Evolutionary conservation across 2,329 filamentous ascomycete genomes (phyloP), one percentile per base, ranked within the genome.

Genomic region (Penicillium fuscoglaucum): DNA sequence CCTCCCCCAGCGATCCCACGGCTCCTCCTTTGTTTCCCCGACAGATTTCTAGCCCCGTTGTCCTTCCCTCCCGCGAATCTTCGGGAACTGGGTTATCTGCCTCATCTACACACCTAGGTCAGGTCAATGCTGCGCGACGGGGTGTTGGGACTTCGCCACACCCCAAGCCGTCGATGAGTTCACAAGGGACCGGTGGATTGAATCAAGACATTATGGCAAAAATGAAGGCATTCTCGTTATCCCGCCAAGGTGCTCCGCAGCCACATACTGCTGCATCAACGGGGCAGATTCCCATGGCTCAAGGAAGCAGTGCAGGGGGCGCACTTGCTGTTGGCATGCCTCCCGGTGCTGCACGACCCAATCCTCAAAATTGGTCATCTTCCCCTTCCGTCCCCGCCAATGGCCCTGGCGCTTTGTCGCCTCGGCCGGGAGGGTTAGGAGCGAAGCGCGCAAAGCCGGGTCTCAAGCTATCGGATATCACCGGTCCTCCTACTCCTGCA

Each of bases 71-170:
- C 15, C 62, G 59, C 45, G 67, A 74, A 56, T 49, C 62, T 29
- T n/a, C 61, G 2, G 57, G 62, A 6, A 8, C 29, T 1, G 63
- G 67, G 57, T 92, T 96, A 86, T 90, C 85, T 56, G 79, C 89
- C 7, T 92, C 87, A n/a, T 96, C 92, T n/a, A 95, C 89, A 29
- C 87, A 90, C 41, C 80, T 93, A 4, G 91, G 91, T 41, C 84
- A 90, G 58, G 79, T 96, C 68, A 91, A 88, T 74, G 84, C 86
- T 49, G 86, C 86, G 40, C 79, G 87, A 63, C 80, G 84, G 68
- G 72, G 70, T 31, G 67, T 60, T n/a, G 62, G 64, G 24, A 59
- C 68, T 19, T 57, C 68, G 51, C 59, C 64, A 37, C 72, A 68
- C 17, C 68, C 64, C 6, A 67, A 67, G 12, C 61, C 73, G 7